phyloP scores from a whole-genome alignment of 2,329 filamentous ascomycete species.

The Xylariaceae sp. region DNA sequence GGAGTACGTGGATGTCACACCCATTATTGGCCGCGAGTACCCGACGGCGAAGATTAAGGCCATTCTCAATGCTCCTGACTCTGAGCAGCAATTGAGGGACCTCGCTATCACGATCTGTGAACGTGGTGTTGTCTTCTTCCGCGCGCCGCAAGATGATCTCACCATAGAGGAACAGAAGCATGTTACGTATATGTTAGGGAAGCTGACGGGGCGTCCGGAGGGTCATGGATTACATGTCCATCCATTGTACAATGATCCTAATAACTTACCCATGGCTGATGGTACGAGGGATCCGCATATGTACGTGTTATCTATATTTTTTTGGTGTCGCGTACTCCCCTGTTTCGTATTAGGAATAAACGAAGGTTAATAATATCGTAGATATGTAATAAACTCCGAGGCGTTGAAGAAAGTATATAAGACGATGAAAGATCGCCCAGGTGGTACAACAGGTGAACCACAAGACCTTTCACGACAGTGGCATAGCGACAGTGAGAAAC shows the following conservation, averaged over 20 bases:
- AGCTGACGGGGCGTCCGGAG: conserved; percentile 40
- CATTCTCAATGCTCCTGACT: conserved; percentile 39
- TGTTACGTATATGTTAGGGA: conserved; percentile 41
- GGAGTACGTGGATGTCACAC: conserved; percentile 41
- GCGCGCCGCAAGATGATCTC: conserved; percentile 40
- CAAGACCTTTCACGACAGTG: conserved; percentile 42
- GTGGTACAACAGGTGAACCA: conserved; percentile 35
- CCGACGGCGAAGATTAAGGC: conserved; percentile 40
- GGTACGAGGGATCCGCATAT: conserved; percentile 46
- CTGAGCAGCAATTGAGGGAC: conserved; percentile 41
- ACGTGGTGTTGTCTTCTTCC: conserved; percentile 43
- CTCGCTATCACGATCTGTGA: conserved; percentile 45
- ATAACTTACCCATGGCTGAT: conserved; percentile 45
- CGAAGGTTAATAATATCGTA: conserved; percentile 20
- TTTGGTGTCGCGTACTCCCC: background rate
- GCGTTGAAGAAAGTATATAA: conserved; percentile 45
- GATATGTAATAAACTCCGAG: conserved; percentile 46
- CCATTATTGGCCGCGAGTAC: conserved; percentile 44
- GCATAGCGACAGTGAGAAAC: conserved; percentile 43
- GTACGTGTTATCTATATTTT: conserved; percentile 29
- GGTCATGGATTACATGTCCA: conserved; percentile 43
- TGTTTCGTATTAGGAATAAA: background rate
- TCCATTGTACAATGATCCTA: conserved; percentile 44
- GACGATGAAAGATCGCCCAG: conserved; percentile 42
- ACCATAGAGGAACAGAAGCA: conserved; percentile 42